Conservation (phyloP, 148 eudicot genomes). For the Limonium bicolor region DNA sequence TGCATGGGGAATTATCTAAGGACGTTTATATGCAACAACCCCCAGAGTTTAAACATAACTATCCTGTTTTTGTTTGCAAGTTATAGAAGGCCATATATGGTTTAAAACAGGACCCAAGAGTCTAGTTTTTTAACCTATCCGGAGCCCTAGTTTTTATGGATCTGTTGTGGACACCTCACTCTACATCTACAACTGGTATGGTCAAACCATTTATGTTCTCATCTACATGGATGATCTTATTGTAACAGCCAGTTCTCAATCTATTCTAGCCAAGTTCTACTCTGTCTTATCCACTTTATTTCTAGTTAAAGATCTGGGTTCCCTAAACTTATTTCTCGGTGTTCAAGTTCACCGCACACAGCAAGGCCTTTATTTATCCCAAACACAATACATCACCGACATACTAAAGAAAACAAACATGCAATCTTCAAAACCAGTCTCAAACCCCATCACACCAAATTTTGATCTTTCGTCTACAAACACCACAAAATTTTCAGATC, state of each 20-base stretch:
- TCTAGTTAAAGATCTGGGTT: no score
- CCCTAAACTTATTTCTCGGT: no score
- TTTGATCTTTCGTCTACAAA: not conserved
- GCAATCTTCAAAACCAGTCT: not conserved
- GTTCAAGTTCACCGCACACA: no score
- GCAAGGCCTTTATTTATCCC: not conserved
- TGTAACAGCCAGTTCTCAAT: no score
- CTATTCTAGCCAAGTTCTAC: no score
- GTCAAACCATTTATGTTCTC: not conserved
- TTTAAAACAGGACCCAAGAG: not conserved
- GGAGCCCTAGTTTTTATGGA: not conserved
- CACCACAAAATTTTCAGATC: not conserved
- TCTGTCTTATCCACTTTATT: no score
- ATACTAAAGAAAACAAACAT: no score
- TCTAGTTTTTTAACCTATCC: not conserved
- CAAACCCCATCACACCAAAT: not conserved
- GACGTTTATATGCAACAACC: not conserved
- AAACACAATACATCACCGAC: no score
- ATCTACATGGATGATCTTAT: no score
- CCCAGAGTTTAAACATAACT: not conserved
- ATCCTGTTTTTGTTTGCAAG: not conserved
- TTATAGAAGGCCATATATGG: not conserved
- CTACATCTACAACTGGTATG: no score
- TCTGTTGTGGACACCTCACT: not conserved
- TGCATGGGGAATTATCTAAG: not conserved